Evolutionary conservation across 371 early-diverging fungal species (phyloP).

Genomic region (Apophysomyces trapeziformis): DNA sequence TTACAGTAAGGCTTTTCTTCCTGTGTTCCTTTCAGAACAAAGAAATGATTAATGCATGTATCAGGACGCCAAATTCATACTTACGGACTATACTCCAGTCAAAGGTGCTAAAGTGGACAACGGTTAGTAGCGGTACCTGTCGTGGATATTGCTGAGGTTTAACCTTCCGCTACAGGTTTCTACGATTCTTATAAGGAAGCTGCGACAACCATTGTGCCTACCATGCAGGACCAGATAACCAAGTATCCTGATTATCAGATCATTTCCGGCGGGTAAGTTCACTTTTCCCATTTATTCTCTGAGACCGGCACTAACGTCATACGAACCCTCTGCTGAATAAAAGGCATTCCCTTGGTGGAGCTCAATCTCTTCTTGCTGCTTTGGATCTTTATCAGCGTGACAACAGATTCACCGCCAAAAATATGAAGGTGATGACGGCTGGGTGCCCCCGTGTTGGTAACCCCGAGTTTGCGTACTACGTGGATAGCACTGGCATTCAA

Average conservation of each 20-base stretch:
- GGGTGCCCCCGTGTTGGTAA: constrained; percentile 27
- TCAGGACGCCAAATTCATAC: constrained; percentile 17
- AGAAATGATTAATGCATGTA: not conserved
- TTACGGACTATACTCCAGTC: constrained; percentile 17
- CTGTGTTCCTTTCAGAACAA: too few relatives aligned
- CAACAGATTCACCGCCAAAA: constrained; percentile 11
- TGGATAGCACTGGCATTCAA: constrained; percentile 23
- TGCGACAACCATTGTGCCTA: constrained; percentile 6
- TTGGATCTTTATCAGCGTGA: constrained; percentile 22
- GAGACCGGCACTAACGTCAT: too few relatives aligned
- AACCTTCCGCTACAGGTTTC: constrained; percentile 17
- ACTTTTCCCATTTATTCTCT: not conserved
- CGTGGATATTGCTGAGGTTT: not conserved
- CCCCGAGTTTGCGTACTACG: constrained; percentile 31
- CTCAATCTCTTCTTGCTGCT: constrained; percentile 12
- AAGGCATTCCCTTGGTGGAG: constrained; percentile 24
- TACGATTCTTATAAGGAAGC: constrained; percentile 18
- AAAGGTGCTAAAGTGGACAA: constrained; percentile 22
- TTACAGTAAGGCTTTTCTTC: constrained; percentile 17
- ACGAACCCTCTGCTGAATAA: not conserved
- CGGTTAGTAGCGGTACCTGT: not conserved
- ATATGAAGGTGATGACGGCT: constrained; percentile 15
- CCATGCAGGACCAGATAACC: constrained; percentile 10
- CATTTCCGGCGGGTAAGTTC: constrained; percentile 16
- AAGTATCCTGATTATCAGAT: constrained; percentile 17